A percentile compares a stretch with the other conserved stretches of the same genome.
phyloP scores from a whole-genome alignment of 306 rosid genomes.

The Gynostemma pentaphyllum region DNA sequence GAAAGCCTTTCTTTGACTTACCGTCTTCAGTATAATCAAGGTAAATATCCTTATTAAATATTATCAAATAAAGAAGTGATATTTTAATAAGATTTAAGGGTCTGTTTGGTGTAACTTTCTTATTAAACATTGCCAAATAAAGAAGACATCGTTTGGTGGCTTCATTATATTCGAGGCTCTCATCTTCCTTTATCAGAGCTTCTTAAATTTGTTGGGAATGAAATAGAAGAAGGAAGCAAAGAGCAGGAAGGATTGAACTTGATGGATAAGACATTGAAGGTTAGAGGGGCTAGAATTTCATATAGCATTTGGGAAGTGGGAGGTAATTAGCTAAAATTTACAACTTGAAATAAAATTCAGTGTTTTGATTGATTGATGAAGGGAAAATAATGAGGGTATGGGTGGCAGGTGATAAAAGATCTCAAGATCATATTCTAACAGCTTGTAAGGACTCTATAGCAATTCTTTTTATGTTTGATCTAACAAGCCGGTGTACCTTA shows the following conservation, averaged over 20 bases:
- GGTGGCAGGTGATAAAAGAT: constrained; percentile 50
- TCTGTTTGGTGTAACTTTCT: too few relatives aligned
- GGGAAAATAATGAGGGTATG: not conserved
- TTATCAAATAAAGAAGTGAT: too few relatives aligned
- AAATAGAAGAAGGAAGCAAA: too few relatives aligned
- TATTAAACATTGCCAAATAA: too few relatives aligned
- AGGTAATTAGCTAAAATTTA: constrained; percentile 27
- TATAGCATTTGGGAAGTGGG: constrained; percentile 78
- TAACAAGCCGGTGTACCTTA: constrained; percentile 80
- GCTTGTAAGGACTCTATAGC: constrained; percentile 84
- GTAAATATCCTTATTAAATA: too few relatives aligned
- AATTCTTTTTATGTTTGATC: constrained; percentile 78
- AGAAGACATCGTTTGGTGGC: too few relatives aligned
- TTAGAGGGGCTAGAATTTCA: constrained; percentile 66
- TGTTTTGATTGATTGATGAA: not conserved
- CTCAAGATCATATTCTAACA: constrained; percentile 37
- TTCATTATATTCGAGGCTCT: too few relatives aligned
- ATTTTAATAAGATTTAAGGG: too few relatives aligned
- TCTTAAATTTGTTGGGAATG: constrained; percentile 62
- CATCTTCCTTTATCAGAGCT: too few relatives aligned
- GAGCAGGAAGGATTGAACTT: constrained; percentile 31
- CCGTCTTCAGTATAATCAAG: too few relatives aligned
- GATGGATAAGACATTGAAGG: constrained; percentile 53
- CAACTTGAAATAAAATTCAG: too few relatives aligned
- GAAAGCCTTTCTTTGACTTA: too few relatives aligned